Base-by-base conservation (phyloP, 441 rosid species). In the Aleurites moluccanus region DNA sequence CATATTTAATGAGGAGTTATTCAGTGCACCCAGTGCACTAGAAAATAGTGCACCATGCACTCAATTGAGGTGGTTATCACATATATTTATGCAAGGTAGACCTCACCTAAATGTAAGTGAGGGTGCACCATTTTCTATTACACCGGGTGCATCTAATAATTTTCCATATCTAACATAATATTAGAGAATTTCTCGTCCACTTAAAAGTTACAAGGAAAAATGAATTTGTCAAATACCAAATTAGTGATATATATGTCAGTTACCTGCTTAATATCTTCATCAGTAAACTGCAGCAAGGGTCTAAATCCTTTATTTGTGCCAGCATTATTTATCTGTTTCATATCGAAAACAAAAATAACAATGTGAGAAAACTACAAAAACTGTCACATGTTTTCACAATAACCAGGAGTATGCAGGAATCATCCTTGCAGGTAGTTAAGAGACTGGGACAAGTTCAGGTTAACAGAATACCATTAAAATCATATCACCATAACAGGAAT, bases 261-360 rank as follows among this genome's bases (percentile, higher is more conserved):
- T 77, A 93, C 97, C 90, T 94, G 98, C 59, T 76, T 84, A 75
- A 94, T 87, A 78, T 94, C 98, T 75, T 88, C 97, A 83, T 94
- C 90, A 2, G 87, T 85, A 80, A 94, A 94, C 79, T 94, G 90
- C 66, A 92, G 85, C 83, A 92, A 57, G 0, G 97, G 98, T 77
- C 94, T 88, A 66, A 94, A 94, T 20, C 98, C 98, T 86, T 94
- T 94, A 78, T 91, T 94, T 27, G 92, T 88, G 79, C 97, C 98
- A 57, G 95, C 97, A 74, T 91, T 94, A 75, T 94, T 94, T 81
- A 92, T 89, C 95, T 94, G 89, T 61, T 69, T 40, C 59, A 50
- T 52, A n/a, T 74, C 14, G 49, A 80, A 69, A 78, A 64, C 14
- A 63, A 44, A 30, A 64, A 14, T 44, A 49, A 78, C 47, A 73